phyloP scores from a whole-genome alignment of 352 stramenopile genomes.

The Globisporangium spinosum region DNA sequence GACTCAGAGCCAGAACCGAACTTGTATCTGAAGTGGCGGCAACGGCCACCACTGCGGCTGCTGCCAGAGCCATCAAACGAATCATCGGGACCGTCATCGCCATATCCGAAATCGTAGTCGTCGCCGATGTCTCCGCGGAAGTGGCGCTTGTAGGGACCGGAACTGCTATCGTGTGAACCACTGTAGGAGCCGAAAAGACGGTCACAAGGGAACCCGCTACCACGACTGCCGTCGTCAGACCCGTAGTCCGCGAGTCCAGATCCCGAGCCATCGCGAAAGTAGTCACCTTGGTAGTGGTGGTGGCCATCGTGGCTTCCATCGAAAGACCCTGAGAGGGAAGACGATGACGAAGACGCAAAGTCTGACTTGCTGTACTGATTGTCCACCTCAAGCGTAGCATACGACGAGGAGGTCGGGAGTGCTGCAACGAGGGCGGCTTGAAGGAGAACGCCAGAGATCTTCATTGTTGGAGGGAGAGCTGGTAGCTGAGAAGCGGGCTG shows the following conservation, averaged over 20 bases:
- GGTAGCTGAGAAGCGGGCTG: no score
- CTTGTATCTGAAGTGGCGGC: not conserved
- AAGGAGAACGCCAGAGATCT: constrained; percentile 5
- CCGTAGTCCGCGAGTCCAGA: not conserved
- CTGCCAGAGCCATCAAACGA: not conserved
- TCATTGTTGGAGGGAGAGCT: not conserved
- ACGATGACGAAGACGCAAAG: not conserved
- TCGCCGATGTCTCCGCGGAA: constrained; percentile 5
- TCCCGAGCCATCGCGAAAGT: not conserved
- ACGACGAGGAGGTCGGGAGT: not conserved
- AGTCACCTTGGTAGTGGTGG: no score
- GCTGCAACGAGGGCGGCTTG: not conserved
- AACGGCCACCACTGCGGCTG: not conserved
- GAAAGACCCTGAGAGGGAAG: constrained; percentile 1
- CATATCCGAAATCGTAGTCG: constrained; percentile 1
- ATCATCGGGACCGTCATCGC: not conserved
- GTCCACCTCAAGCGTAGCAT: not conserved
- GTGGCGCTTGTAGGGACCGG: not conserved
- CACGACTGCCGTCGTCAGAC: not conserved
- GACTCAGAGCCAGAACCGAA: not conserved
- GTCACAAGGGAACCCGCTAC: not conserved
- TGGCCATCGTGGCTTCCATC: not conserved
- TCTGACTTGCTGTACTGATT: not conserved
- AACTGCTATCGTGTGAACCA: not conserved
- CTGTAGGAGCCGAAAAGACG: not conserved